A percentile compares a stretch with the other conserved stretches of the same genome.
Evolutionary conservation across 2,329 filamentous ascomycete genomes (phyloP).

Genomic region (Cercospora sesami): DNA sequence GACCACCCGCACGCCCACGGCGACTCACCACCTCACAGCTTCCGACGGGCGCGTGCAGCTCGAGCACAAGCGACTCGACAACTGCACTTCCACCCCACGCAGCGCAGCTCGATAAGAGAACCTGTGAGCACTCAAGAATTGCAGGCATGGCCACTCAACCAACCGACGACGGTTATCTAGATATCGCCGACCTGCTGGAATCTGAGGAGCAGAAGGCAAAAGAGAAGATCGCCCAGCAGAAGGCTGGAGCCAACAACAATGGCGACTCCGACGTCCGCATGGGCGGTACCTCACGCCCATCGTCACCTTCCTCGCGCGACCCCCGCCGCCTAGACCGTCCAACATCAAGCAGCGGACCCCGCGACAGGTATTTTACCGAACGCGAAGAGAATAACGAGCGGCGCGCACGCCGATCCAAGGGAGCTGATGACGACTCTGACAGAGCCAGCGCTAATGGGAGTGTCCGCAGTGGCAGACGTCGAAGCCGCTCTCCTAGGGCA

Average conservation of each 20-base stretch:
- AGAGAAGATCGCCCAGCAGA: conserved; percentile 23
- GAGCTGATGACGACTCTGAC: conserved; percentile 36
- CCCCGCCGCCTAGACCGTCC: conserved; percentile 21
- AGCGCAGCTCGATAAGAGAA: conserved; percentile 13
- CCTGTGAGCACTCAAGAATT: conserved; percentile 23
- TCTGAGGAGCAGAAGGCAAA: conserved; percentile 32
- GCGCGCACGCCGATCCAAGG: conserved; percentile 37
- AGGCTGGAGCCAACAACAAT: conserved; percentile 19
- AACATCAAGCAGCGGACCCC: conserved; percentile 1
- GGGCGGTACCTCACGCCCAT: conserved; percentile 9
- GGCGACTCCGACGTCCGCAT: conserved; percentile 20
- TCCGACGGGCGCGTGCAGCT: not conserved
- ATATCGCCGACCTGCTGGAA: conserved; percentile 36
- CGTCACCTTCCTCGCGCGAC: conserved; percentile 15
- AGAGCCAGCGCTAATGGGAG: conserved; percentile 43
- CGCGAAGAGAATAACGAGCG: conserved; percentile 40
- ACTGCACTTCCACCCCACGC: not conserved
- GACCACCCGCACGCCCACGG: not conserved
- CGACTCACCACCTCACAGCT: conserved; percentile 15
- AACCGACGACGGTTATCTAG: conserved; percentile 19
- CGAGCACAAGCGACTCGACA: conserved; percentile 2
- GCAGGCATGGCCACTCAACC: conserved; percentile 18
- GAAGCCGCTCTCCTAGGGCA: conserved; percentile 30
- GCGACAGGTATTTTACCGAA: conserved; percentile 36
- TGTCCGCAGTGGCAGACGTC: conserved; percentile 34